Evolutionary conservation across 2,329 filamentous ascomycete species (phyloP).

Genomic region (Aspergillus terreus): DNA sequence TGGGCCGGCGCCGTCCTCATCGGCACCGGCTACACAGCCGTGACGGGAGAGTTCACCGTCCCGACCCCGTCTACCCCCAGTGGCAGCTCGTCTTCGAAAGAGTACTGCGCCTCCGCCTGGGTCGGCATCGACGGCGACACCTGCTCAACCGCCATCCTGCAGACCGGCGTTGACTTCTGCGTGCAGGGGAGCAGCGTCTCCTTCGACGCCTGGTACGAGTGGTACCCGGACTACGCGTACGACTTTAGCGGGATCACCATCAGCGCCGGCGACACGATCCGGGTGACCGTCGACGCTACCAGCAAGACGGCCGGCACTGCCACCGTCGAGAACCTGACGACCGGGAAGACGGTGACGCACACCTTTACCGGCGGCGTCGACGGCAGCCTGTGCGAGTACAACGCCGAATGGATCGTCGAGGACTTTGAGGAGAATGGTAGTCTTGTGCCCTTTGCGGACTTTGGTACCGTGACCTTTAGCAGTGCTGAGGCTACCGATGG

Average conservation of each 20-base stretch:
- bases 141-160: slow-evolving; percentile 50
- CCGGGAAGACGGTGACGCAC: slow-evolving; percentile 50
- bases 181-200: slow-evolving; percentile 38
- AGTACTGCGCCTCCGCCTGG: slow-evolving; percentile 47
- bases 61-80: slow-evolving; percentile 43
- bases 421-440: slow-evolving; percentile 40
- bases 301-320: slow-evolving; percentile 42
- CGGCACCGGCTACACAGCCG: slow-evolving; percentile 49
- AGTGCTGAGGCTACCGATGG: slow-evolving; percentile 32
- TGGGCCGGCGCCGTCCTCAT: slow-evolving; percentile 58
- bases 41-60: slow-evolving; percentile 51
- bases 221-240: slow-evolving; percentile 55
- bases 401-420: slow-evolving; percentile 57
- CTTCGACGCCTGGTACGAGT: slow-evolving; percentile 59
- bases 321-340: slow-evolving; percentile 49
- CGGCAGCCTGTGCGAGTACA: slow-evolving; percentile 48
- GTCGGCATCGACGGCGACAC: slow-evolving; percentile 60
- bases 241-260: slow-evolving; percentile 48
- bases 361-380: slow-evolving; percentile 43
- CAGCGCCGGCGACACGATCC: slow-evolving; percentile 42
- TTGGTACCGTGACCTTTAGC: slow-evolving; percentile 48
- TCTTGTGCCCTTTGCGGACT: slow-evolving; percentile 46
- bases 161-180: slow-evolving; percentile 56
- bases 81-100: slow-evolving; percentile 24
- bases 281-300: slow-evolving; percentile 39